These are phyloP conservation scores for Laburnicola sp. DNA, from an alignment of 2,329 filamentous ascomycete species.

Conservation along the genomic window DNA sequence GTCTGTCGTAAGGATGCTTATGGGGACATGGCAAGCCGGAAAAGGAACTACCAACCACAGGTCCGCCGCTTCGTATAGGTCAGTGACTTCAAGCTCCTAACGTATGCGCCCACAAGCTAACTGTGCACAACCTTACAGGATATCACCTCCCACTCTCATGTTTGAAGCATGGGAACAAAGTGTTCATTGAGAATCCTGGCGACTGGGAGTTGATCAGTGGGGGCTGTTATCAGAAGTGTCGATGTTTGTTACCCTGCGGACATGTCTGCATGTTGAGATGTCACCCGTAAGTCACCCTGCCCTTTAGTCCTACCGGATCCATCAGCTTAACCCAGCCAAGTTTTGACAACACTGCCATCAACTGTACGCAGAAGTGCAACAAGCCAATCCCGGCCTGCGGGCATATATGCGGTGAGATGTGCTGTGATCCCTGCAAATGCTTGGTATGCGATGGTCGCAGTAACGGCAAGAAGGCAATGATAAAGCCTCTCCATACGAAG, in stretches of 20 bases:
- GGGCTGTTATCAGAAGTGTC: conserved; percentile 34
- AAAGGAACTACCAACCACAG: conserved; percentile 22
- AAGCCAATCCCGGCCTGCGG: conserved; percentile 29
- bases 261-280: conserved; percentile 41
- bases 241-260: conserved; percentile 35
- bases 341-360: conserved; percentile 34
- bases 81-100: too few species aligned
- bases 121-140: background rate
- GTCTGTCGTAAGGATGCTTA: conserved; percentile 57
- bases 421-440: conserved; percentile 38
- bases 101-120: too few species aligned
- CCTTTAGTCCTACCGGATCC: background rate
- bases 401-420: conserved; percentile 34
- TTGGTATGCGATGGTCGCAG: conserved; percentile 28
- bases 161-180: conserved; percentile 58
- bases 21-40: conserved; percentile 43
- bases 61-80: conserved; percentile 47
- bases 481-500: conserved; percentile 24
- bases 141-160: conserved; percentile 66
- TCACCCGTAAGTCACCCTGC: conserved; percentile 31
- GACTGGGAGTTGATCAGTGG: conserved; percentile 39
- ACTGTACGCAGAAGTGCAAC: conserved; percentile 38
- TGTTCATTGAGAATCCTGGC: conserved; percentile 50
- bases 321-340: conserved; percentile 11
- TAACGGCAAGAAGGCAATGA: conserved; percentile 28